Base-by-base conservation (phyloP, 2,329 filamentous ascomycete species). In the Colletotrichum sublineola region DNA sequence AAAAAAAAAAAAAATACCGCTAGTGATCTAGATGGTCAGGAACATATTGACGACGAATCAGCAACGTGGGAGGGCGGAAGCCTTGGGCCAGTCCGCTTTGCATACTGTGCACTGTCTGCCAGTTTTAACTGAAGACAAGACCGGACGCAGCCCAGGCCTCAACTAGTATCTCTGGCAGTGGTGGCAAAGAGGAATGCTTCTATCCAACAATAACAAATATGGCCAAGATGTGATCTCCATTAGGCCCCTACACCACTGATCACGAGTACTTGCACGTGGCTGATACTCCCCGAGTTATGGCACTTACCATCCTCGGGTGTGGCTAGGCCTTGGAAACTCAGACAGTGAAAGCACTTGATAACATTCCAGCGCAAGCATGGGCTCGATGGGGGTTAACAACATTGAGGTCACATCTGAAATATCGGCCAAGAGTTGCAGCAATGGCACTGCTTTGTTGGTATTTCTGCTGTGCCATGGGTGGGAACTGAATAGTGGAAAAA, bases 361-460 rank as follows among this genome's bases (percentile, higher is more conserved):
- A 31, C 67, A 69, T 69, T 60, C 67, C 67, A 66, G 55, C 20
- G n/a, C 38, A 42, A 57, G 24, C n/a, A 3, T 18, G 33, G 6
- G 38, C 33, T 64, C 24, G 7, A n/a, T 20, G 7, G 33, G 24
- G 31, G 48, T 20, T 55, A 29, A 11, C 12, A 53, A 44, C 36
- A 55, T 55, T 15, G 48, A 36, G 31, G n/a, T n/a, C n/a, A 29
- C 44, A 29, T 29, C 44, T n/a, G 9, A 29, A 29, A 40, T 40
- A 46, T 11, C 20, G 42, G 3, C 53, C 52, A 31, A 52, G 62
- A 36, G 57, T 20, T 61, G 20, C n/a, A 52, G 18, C 18, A 12
- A 20, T 18, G 7, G 18, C 44, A 46, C 29, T 38, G 24, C 46
- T 20, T 2, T 20, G 12, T 36, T 38, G 9, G 33, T 14, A n/a